Evolutionary conservation across 1,284 basidiomycete genomes (phyloP).

Genomic region (Athelia sp.): DNA sequence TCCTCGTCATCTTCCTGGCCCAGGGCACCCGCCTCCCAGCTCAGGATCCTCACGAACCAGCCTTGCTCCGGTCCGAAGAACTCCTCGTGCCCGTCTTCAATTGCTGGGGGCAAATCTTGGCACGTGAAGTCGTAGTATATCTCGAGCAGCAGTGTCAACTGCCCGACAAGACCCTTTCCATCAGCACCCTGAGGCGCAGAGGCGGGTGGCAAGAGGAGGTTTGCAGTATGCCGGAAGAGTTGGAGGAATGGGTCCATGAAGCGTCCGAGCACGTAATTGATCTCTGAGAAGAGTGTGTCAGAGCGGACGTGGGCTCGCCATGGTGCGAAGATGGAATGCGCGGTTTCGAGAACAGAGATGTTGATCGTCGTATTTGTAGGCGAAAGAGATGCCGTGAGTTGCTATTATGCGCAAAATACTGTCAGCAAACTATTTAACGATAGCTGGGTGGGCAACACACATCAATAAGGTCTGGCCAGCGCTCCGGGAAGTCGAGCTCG

Average conservation of each 20-base stretch:
- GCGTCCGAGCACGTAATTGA: conserved; percentile 86
- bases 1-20: conserved; percentile 39
- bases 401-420: conserved; percentile 37
- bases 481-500: conserved; percentile 79
- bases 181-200: conserved; percentile 36
- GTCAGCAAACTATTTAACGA: neutral
- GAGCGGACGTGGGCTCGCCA: conserved; percentile 92
- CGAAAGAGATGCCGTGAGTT: conserved; percentile 80
- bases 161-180: conserved; percentile 48
- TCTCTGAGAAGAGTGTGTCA: conserved; percentile 84
- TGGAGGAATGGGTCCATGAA: conserved; percentile 85
- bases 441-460: conserved; percentile 40
- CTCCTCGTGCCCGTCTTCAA: conserved; percentile 84
- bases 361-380: conserved; percentile 63
- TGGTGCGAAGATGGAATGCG: conserved; percentile 91
- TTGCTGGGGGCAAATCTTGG: conserved; percentile 91
- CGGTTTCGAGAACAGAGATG: conserved; percentile 87
- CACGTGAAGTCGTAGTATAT: conserved; percentile 94
- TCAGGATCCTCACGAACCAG: conserved; percentile 74
- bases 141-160: conserved; percentile 79
- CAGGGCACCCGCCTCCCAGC: conserved; percentile 73
- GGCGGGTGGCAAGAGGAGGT: conserved; percentile 42
- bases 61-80: conserved; percentile 74
- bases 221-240: conserved; percentile 69
- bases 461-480: conserved; percentile 84